Base-by-base conservation (phyloP, 2,329 filamentous ascomycete genomes). In the Parastagonospora avenae region DNA sequence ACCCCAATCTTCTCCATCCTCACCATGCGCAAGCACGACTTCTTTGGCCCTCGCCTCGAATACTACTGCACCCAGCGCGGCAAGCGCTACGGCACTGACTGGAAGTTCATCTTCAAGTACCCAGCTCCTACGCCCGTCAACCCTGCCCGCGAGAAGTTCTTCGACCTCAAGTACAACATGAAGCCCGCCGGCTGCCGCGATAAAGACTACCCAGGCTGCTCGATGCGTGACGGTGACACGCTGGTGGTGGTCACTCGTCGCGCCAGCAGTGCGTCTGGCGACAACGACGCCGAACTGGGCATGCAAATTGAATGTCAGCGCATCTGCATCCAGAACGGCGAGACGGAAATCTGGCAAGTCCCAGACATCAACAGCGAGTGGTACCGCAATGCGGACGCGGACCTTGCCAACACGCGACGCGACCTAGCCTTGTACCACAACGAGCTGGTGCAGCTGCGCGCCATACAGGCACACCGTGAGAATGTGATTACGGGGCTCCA, bases 21-120 rank as follows among this genome's bases (percentile, higher is more conserved):
- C 15, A 45, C 43, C 8, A 57, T 62, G 27, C 37, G 32, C 8
- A 11, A 35, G 8, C 29, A 38, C 12, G 48, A 57, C 12, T 28
- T 27, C 15, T 60, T 60, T 8, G 57, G 59, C 8, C 59, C 59
- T 2, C 41, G 38, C 24, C 48, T 62, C 1, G 31, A 55, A 3
- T 46, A 50, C n/a, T 62, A 59, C 38, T 62, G 59, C 28, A 28
- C 37, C 12, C 44, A 52, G 7, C 55, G 59, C 12, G 52, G 50
- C 15, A 55, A 57, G 24, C 29, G 45, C 12, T 57, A 46, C 30
- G 55, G 53, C 6, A 31, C 42, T 7, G 50, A 62, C 37, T 56
- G 49, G 50, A 19, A 40, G 2, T 57, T 59, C 36, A 39, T 60
- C 27, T 60, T 53, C 46, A 46, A 40, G 41, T 58, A 53, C 12